These are phyloP conservation scores for Hibiscus syriacus DNA, from an alignment of 345 rosid genomes.

Conservation along the genomic window DNA sequence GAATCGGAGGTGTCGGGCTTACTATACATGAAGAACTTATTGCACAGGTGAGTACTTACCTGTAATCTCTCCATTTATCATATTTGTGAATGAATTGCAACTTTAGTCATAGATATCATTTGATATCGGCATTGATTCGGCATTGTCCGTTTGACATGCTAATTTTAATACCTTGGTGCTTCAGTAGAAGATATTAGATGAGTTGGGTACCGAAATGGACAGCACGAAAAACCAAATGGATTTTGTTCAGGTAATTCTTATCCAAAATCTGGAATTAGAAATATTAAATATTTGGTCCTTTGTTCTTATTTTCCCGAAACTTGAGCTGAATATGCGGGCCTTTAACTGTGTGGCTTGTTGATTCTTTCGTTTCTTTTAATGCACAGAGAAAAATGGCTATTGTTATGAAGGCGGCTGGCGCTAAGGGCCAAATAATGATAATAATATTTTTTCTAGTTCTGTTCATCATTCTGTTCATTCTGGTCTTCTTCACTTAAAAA, in stretches of 20 bases:
- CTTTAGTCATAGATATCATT: not conserved
- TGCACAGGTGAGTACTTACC: constrained; percentile 50
- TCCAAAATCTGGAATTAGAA: not conserved
- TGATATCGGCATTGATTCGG: not conserved
- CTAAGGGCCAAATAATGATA: constrained; percentile 94
- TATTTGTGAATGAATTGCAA: not conserved
- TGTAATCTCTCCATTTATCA: not conserved
- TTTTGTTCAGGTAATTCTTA: too few relatives aligned
- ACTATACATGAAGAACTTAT: constrained; percentile 91
- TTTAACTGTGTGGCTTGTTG: not conserved
- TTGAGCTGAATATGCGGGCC: not conserved
- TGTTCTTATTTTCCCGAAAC: not conserved
- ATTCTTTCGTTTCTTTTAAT: constrained; percentile 3
- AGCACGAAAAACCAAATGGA: too few relatives aligned
- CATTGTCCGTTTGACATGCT: not conserved
- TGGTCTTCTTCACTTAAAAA: too few relatives aligned
- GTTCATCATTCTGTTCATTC: too few relatives aligned
- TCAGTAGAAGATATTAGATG: constrained; percentile 84
- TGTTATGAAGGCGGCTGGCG: constrained; percentile 96
- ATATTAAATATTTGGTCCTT: not conserved
- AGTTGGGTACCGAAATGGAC: constrained; percentile 49
- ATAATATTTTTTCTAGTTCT: constrained; percentile 55
- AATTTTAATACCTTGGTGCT: constrained; percentile 17
- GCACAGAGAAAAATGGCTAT: constrained; percentile 94
- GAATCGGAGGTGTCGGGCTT: too few relatives aligned